Percentiles rank a stretch among this genome's conserved stretches.
Evolutionary conservation across 164 flowering plant species (phyloP).

Genomic region (Piper betle): DNA sequence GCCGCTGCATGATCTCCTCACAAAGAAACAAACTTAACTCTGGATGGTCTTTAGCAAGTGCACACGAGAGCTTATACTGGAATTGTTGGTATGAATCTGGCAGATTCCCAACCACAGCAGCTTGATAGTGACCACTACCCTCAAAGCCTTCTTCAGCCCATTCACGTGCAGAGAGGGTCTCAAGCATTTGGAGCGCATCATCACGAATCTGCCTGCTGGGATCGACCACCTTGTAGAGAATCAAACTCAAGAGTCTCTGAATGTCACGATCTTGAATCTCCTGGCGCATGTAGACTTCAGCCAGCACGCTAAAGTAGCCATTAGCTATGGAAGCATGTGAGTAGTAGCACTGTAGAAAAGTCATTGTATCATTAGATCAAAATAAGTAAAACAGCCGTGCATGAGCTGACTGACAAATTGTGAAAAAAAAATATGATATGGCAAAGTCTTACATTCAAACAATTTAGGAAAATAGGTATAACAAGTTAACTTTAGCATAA

Average conservation of each 20-base stretch:
- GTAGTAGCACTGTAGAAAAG: slow-evolving; percentile 66
- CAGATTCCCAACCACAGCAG: slow-evolving; percentile 97
- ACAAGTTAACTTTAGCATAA: not conserved
- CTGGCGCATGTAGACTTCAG: slow-evolving; percentile 98
- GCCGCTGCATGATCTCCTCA: slow-evolving; percentile 99
- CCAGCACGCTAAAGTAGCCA: slow-evolving; percentile 97
- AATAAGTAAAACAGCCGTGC: not conserved
- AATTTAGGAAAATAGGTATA: not conserved
- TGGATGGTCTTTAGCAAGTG: slow-evolving; percentile 97
- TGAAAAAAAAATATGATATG: not conserved
- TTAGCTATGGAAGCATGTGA: slow-evolving; percentile 95
- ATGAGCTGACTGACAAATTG: not conserved
- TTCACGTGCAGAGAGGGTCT: slow-evolving; percentile 87
- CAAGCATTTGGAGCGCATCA: slow-evolving; percentile 99
- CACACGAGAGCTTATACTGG: slow-evolving; percentile 93
- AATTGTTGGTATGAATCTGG: slow-evolving; percentile 99
- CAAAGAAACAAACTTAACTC: slow-evolving; percentile 92
- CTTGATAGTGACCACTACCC: slow-evolving; percentile 72
- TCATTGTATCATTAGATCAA: not conserved
- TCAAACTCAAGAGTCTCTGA: slow-evolving; percentile 87
- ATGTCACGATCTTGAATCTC: slow-evolving; percentile 97
- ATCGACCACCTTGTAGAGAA: slow-evolving; percentile 97
- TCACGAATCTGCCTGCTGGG: slow-evolving; percentile 93
- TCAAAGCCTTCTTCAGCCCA: slow-evolving; percentile 96
- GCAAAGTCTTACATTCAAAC: not conserved